These are phyloP conservation scores for Choiromyces venosus DNA, from an alignment of 495 filamentous ascomycete genomes.

Conservation along the genomic window DNA sequence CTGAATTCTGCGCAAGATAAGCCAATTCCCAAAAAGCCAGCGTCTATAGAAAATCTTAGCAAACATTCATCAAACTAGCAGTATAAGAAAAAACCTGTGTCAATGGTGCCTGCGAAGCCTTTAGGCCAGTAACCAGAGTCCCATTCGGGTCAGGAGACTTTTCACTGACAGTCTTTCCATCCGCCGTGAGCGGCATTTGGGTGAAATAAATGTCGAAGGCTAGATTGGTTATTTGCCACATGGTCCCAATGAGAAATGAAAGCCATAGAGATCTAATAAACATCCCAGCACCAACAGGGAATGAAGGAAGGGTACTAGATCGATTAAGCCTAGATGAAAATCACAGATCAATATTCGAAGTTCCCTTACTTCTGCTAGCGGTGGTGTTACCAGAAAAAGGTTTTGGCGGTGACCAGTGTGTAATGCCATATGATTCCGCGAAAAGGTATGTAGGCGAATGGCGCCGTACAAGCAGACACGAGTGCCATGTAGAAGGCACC, in stretches of 20 bases:
- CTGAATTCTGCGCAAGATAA: slow-evolving; percentile 66
- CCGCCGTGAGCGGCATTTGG: slow-evolving; percentile 68
- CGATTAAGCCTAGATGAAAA: slow-evolving; percentile 56
- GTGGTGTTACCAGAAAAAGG: slow-evolving; percentile 51
- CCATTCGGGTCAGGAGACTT: slow-evolving; percentile 89
- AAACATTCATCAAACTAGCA: not conserved
- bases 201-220: slow-evolving; percentile 73
- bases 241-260: slow-evolving; percentile 59
- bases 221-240: slow-evolving; percentile 69
- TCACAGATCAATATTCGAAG: not conserved
- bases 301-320: slow-evolving; percentile 57
- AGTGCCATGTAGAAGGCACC: slow-evolving; percentile 46
- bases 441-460: slow-evolving; percentile 61
- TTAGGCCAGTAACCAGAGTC: slow-evolving; percentile 76
- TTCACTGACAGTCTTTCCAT: slow-evolving; percentile 71
- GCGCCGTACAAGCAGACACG: slow-evolving; percentile 48
- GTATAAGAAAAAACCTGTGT: slow-evolving; percentile 47
- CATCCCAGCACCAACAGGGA: slow-evolving; percentile 55
- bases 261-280: slow-evolving; percentile 58
- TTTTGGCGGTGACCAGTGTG: slow-evolving; percentile 61
- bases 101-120: slow-evolving; percentile 59
- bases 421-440: slow-evolving; percentile 60
- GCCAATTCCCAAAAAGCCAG: slow-evolving; percentile 91
- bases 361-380: not conserved
- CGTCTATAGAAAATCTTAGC: slow-evolving; percentile 45